Percentiles rank a stretch among this genome's conserved stretches.
phyloP scores from a whole-genome alignment of 2,329 filamentous ascomycete species.

The Pseudophaeomoniella oleicola region DNA sequence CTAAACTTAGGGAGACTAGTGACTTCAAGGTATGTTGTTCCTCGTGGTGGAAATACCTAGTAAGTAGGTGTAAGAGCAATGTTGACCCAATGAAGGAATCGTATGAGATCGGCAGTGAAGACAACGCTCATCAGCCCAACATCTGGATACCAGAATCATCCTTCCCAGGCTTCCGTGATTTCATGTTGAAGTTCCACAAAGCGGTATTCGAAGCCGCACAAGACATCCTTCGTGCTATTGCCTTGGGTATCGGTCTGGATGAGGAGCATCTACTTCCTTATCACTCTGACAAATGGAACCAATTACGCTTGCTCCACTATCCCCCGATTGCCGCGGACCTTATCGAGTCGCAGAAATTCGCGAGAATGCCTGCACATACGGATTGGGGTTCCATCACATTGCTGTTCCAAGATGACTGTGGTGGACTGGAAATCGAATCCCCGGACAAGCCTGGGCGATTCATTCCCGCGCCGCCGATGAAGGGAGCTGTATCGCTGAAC shows the following conservation, averaged over 20 bases:
- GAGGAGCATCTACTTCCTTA: constrained; percentile 29
- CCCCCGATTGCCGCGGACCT: constrained; percentile 31
- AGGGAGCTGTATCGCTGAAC: constrained; percentile 32
- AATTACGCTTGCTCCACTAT: constrained; percentile 47
- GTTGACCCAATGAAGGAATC: constrained; percentile 25
- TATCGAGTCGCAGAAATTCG: constrained; percentile 25
- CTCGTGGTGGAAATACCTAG: too few species aligned
- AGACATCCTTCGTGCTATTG: constrained; percentile 28
- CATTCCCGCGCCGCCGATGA: constrained; percentile 23
- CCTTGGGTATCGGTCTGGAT: constrained; percentile 32
- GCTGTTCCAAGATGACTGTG: constrained; percentile 38
- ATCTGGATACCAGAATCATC: constrained; percentile 32
- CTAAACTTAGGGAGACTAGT: constrained; percentile 28
- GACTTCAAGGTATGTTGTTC: constrained; percentile 39
- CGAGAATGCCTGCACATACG: constrained; percentile 37
- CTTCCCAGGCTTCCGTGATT: constrained; percentile 31
- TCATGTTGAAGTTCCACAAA: constrained; percentile 36
- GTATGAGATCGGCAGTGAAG: constrained; percentile 37
- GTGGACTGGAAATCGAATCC: constrained; percentile 37
- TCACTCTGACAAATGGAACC: constrained; percentile 43
- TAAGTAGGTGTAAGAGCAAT: too few species aligned
- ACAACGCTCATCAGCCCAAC: constrained; percentile 30
- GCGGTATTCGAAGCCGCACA: constrained; percentile 38
- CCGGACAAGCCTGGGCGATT: constrained; percentile 23
- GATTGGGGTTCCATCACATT: constrained; percentile 41